phyloP scores from a whole-genome alignment of 1,139 yeast genomes.

The Yamadazyma diddensiae region DNA sequence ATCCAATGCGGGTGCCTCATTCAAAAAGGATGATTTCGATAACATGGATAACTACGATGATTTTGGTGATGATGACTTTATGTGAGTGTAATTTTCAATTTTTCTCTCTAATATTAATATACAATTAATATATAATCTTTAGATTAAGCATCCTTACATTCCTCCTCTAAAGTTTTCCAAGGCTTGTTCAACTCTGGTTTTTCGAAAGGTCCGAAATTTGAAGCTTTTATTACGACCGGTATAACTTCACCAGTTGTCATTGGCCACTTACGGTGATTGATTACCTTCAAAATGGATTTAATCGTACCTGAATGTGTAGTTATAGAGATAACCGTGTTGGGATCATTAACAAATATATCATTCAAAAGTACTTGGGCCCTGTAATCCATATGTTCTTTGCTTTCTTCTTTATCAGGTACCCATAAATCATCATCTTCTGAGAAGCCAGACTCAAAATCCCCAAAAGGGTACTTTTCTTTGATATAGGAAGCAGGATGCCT shows the following conservation, averaged over 20 bases:
- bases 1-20: constrained; percentile 70
- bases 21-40: constrained; percentile 73
- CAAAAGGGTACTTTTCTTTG: constrained; percentile 19
- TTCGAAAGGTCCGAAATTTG: constrained; percentile 8
- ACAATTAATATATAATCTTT: not conserved
- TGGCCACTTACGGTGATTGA: constrained; percentile 23
- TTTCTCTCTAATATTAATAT: not conserved
- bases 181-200: constrained; percentile 15
- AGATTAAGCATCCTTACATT: constrained; percentile 9
- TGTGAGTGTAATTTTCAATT: constrained; percentile 43
- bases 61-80: constrained; percentile 79
- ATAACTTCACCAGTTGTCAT: constrained; percentile 22
- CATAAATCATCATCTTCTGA: constrained; percentile 28
- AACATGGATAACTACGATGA: constrained; percentile 49
- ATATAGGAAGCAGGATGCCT: constrained; percentile 30
- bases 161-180: constrained; percentile 14
- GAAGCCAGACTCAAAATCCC: constrained; percentile 30
- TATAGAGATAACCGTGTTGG: constrained; percentile 26
- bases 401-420: constrained; percentile 24
- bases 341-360: constrained; percentile 28
- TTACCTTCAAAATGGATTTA: constrained; percentile 25
- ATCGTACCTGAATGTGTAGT: constrained; percentile 37
- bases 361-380: constrained; percentile 29
- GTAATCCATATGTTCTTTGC: constrained; percentile 22
- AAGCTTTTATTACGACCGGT: constrained; percentile 19